Percentiles rank a stretch among this genome's conserved stretches.
Evolutionary conservation across 495 filamentous ascomycete genomes (phyloP).

Genomic region (Pseudevernia furfuracea): DNA sequence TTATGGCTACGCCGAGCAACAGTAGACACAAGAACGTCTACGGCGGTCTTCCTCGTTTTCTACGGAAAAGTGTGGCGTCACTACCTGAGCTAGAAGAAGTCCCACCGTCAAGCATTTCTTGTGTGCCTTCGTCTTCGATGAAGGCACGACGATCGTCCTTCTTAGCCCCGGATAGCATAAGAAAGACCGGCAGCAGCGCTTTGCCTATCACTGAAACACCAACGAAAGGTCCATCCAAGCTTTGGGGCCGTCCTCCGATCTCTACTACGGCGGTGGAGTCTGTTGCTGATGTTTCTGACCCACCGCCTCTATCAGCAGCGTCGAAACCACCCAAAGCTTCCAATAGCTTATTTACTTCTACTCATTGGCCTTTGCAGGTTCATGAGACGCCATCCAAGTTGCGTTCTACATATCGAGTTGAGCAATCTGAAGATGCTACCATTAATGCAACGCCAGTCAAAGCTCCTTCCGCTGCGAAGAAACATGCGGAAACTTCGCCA

Average conservation of each 20-base stretch:
- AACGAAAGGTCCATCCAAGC: conserved; percentile 39
- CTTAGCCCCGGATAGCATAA: background rate
- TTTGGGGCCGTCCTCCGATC: conserved; percentile 28
- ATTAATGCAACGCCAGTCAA: conserved; percentile 24
- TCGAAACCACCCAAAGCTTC: background rate
- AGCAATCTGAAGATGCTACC: conserved; percentile 11
- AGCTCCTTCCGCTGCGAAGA: conserved; percentile 25
- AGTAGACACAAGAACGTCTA: conserved; percentile 44
- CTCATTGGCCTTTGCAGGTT: background rate
- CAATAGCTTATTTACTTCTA: background rate
- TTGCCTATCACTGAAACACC: conserved; percentile 46
- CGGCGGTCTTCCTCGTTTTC: conserved; percentile 19
- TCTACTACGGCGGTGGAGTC: background rate
- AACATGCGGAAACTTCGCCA: background rate
- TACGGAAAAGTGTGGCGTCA: conserved; percentile 16
- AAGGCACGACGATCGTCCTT: background rate
- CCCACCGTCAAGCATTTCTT: conserved; percentile 27
- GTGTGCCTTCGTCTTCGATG: conserved; percentile 25
- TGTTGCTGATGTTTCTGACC: background rate
- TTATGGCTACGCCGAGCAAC: conserved; percentile 69
- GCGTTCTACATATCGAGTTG: background rate
- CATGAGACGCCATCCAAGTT: conserved; percentile 8
- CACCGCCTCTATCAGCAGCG: conserved; percentile 2
- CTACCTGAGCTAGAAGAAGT: conserved; percentile 24
- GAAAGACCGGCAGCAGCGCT: background rate